Evolutionary conservation across 192 early-diverging fungal genomes (phyloP), one percentile per base, ranked within the genome.

Genomic region (Ramicandelaber brevisporus): DNA sequence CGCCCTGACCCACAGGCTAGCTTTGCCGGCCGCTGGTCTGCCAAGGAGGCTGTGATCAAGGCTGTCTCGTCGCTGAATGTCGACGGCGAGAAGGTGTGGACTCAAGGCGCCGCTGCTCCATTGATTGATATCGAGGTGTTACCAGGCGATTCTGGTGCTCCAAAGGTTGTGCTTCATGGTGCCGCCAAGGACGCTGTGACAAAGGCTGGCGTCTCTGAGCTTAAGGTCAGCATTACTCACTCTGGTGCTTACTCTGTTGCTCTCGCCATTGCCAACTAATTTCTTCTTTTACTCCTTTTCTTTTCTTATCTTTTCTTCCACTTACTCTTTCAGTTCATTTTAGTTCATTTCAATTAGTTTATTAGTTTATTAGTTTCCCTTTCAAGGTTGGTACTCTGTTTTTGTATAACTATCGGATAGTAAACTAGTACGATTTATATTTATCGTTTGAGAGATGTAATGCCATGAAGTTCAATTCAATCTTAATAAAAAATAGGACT

Each of bases 11-110:
- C 76, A 9, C 67, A 68, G 37, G 59, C 81, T 0, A 82, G 77
- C 50, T 85, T 78, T 51, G 73, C 88, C 18, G 88, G 88, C 29
- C 66, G 75, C 17, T 95, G 88, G 88, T 76, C 75, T 4, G 88
- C 88, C 31, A 95, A 95, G 63, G 88, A 95, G 41, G 80, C 88
- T 1, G 79, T 83, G 9, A 61, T 95, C 43, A 95, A 95, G 65
- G 85, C 88, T 8, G 68, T 93, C 14, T 71, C 69, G 22, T 76
- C 69, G 5, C 62, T 58, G 0, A 33, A 53, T 13, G 26, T 37
- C 11, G 31, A 43, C 9, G 46, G 46, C 14, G 49, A 50, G 20
- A 59, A 60, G 26, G 78, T 87, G 10, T 76, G 69, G 66, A 63
- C 59, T 18, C 48, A 73, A 31, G 84, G 84, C 21, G 66, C 70